A percentile compares a stretch with the other conserved stretches of the same genome.
Conservation (phyloP, 2,329 filamentous ascomycete species). For the Ascochyta fabae region DNA sequence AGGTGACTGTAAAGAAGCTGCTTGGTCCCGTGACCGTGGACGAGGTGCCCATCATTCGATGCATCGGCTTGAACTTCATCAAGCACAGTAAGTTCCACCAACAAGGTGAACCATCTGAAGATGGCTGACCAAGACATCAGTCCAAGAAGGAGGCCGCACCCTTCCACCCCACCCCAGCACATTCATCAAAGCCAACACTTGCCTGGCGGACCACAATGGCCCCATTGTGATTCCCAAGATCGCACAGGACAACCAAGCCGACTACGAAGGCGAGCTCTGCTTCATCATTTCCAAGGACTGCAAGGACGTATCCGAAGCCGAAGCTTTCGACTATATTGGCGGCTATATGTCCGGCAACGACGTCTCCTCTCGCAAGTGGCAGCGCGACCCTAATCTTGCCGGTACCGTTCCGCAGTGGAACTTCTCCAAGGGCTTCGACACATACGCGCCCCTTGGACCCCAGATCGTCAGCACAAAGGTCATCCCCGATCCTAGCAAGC, state of each 20-base stretch:
- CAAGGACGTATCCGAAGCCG: constrained; percentile 55
- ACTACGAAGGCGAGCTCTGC: constrained; percentile 50
- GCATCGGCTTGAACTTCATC: constrained; percentile 66
- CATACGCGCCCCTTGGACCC: constrained; percentile 61
- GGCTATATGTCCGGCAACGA: constrained; percentile 65
- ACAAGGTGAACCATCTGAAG: not conserved
- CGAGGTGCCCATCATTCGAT: constrained; percentile 64
- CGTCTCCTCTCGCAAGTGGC: constrained; percentile 60
- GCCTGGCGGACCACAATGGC: constrained; percentile 50
- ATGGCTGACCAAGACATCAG: constrained; percentile 37
- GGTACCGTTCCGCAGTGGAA: constrained; percentile 63
- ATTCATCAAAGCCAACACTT: constrained; percentile 58
- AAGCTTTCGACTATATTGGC: constrained; percentile 59
- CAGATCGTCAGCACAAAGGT: constrained; percentile 54
- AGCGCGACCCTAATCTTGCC: constrained; percentile 57
- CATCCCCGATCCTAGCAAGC: constrained; percentile 52
- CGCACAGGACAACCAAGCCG: constrained; percentile 56
- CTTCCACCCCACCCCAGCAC: constrained; percentile 58
- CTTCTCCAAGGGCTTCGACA: constrained; percentile 65
- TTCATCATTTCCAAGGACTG: constrained; percentile 61
- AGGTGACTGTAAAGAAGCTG: constrained; percentile 60
- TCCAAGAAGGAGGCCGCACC: constrained; percentile 59
- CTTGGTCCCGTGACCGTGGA: constrained; percentile 59
- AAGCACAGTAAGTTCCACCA: constrained; percentile 56
- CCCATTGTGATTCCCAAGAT: constrained; percentile 57